phyloP scores from a whole-genome alignment of 176 grass and related monocot species.

The Microstegium vimineum region DNA sequence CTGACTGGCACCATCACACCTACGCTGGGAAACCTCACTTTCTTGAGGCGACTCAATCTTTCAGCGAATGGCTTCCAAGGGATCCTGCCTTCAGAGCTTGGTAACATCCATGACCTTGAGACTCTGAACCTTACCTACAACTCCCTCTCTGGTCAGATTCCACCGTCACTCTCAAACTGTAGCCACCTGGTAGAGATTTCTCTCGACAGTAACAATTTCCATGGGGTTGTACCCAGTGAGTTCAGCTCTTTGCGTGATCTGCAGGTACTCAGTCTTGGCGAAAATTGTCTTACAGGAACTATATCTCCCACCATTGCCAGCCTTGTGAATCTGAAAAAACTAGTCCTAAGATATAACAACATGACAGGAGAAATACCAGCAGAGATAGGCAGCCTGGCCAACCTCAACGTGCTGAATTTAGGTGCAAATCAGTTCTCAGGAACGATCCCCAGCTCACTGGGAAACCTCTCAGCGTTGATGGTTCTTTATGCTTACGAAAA shows the following conservation, averaged over 20 bases:
- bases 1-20: neutral
- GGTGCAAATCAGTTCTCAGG: neutral
- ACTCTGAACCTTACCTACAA: neutral
- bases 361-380: conserved; percentile 3
- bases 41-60: neutral
- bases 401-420: neutral
- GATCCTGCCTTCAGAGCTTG: neutral
- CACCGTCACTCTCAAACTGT: neutral
- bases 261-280: neutral
- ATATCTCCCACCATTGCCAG: neutral
- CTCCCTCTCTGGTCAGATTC: neutral
- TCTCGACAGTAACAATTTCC: neutral
- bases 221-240: neutral
- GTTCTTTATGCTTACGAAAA: neutral
- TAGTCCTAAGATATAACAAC: neutral
- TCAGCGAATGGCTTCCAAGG: neutral
- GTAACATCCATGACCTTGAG: neutral
- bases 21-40: neutral
- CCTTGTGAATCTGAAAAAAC: neutral
- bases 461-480: conserved; percentile 3
- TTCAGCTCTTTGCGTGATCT: neutral
- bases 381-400: conserved; percentile 1
- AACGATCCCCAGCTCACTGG: conserved; percentile 1
- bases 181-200: neutral
- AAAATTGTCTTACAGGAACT: neutral